These are phyloP conservation scores for Penicillium occitanis DNA, from an alignment of 2,329 filamentous ascomycete genomes.

Conservation along the genomic window DNA sequence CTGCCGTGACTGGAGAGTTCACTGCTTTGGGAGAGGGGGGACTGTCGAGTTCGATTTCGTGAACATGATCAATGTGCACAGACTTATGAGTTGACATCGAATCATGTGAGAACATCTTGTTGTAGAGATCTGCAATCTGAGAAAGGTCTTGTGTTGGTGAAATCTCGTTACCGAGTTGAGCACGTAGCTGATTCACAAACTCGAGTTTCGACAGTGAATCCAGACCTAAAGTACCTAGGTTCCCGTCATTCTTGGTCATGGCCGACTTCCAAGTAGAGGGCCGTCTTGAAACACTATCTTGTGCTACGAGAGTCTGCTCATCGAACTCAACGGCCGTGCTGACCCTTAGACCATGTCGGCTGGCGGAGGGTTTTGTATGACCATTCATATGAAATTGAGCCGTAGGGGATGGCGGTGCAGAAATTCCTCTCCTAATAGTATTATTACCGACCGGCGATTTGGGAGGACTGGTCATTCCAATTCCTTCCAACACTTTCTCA, in stretches of 20 bases:
- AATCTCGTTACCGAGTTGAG: constrained; percentile 1
- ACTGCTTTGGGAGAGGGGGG: constrained; percentile 2
- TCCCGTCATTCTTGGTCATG: constrained; percentile 12
- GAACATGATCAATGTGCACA: constrained; percentile 1
- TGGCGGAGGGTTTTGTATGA: background rate
- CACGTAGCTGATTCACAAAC: constrained; percentile 13
- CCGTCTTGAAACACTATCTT: constrained; percentile 5
- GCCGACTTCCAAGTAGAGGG: constrained; percentile 1
- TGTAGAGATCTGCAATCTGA: constrained; percentile 8
- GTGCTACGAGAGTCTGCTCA: constrained; percentile 13
- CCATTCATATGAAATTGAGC: background rate
- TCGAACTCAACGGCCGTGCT: background rate
- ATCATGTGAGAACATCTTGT: constrained; percentile 1
- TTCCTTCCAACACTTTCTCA: constrained; percentile 15
- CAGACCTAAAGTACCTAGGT: background rate
- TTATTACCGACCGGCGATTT: background rate
- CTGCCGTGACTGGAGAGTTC: background rate
- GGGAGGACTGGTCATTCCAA: background rate
- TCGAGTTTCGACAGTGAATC: constrained; percentile 18
- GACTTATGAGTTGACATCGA: background rate
- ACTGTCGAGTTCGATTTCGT: constrained; percentile 6
- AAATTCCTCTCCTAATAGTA: background rate
- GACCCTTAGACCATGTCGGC: background rate
- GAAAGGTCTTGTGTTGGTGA: background rate
- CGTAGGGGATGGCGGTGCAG: background rate